Evolutionary conservation across 805 yeast species (phyloP), one percentile per base, ranked within the genome.

Genomic region (Candida silvicultrix): DNA sequence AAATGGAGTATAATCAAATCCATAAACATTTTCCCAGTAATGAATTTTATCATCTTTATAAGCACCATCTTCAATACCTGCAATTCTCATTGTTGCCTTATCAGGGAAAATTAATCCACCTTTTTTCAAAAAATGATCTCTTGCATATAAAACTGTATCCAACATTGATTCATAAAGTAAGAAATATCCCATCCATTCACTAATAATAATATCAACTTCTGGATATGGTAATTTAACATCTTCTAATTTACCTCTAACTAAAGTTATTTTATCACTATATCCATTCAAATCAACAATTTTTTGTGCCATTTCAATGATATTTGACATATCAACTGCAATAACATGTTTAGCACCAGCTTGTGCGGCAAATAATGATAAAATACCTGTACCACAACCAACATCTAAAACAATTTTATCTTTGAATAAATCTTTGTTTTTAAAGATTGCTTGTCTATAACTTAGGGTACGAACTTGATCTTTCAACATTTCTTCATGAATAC

Each of bases 161-260:
- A 94, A 77, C 99, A 94, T 94, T 50, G 96, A 87, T 74, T 94
- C 99, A 64, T 92, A 94, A 46, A 95, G 74, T 56, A 95, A 68
- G 61, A 94, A 94, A 67, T 94, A 94, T 16, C 99, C 99, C 99
- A 94, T 94, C 99, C 99, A 94, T 68, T 94, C 99, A 52, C 94
- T 83, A 49, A 94, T 83, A 55, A 94, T 94, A 57, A 94, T 92
- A 64, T 94, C 99, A 45, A 94, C 99, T 63, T 85, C 73, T 46
- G 81, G 81, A 54, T 76, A 90, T 36, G 98, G 98, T 56, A 94
- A 72, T 39, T 66, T 75, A 46, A 95, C 87, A 60, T 94, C 99
- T 70, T 94, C 99, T 67, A 94, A 75, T 62, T 94, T 94, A 41
- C 99, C 99, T 66, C 85, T 84, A 44, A 92, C 67, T 48, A 92